Percentiles rank a stretch among this genome's conserved stretches.
phyloP scores from a whole-genome alignment of 768 basidiomycete species.

The Tulasnella sp. region DNA sequence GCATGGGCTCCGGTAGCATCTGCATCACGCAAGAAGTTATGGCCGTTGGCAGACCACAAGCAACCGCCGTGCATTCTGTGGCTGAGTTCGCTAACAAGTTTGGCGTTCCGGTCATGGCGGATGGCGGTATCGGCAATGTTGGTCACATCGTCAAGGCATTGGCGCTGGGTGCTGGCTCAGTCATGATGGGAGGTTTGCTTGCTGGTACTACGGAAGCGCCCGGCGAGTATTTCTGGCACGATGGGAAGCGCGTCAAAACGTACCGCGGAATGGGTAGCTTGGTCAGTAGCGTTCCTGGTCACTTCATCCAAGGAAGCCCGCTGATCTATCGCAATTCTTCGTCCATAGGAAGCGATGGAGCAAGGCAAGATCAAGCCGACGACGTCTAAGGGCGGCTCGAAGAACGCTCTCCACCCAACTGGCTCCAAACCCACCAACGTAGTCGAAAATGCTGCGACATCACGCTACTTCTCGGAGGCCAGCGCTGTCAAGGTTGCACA shows the following conservation, averaged over 20 bases:
- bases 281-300: conserved; percentile 30
- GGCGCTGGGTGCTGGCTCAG: conserved; percentile 83
- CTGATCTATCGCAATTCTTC: not conserved
- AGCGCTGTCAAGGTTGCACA: conserved; percentile 93
- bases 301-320: not conserved
- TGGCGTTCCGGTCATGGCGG: conserved; percentile 92
- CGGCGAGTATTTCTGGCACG: conserved; percentile 98
- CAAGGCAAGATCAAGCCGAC: conserved; percentile 43
- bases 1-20: conserved; percentile 97
- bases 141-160: conserved; percentile 98
- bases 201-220: conserved; percentile 96
- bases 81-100: conserved; percentile 88
- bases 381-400: conserved; percentile 19
- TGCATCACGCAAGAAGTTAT: conserved; percentile 99
- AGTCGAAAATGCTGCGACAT: conserved; percentile 87
- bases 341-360: conserved; percentile 73
- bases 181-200: conserved; percentile 97
- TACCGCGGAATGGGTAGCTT: conserved; percentile 98
- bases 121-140: conserved; percentile 90
- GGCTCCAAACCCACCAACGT: not conserved
- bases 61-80: conserved; percentile 94
- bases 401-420: conserved; percentile 20
- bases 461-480: conserved; percentile 88
- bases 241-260: conserved; percentile 96
- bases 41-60: conserved; percentile 97